Percentiles rank a stretch among this genome's conserved stretches.
Conservation (phyloP, 495 filamentous ascomycete genomes). For the Penicillium taxi region DNA sequence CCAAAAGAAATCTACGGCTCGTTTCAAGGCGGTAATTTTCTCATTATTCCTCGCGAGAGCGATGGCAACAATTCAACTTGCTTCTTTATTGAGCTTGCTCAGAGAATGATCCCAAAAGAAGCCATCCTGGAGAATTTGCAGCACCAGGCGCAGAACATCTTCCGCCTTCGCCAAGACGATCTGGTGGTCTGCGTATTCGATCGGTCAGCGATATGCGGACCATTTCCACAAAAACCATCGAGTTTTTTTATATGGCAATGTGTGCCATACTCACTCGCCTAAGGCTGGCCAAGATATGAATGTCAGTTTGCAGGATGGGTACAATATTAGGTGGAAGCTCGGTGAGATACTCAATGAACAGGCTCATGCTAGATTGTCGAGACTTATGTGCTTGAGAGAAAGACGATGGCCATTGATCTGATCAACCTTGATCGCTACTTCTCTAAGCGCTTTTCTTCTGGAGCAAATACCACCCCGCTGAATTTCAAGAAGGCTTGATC, state of each 20-base stretch:
- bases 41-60: constrained; percentile 67
- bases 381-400: constrained; percentile 63
- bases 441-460: constrained; percentile 50
- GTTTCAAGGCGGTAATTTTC: constrained; percentile 51
- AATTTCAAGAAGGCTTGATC: constrained; percentile 53
- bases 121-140: constrained; percentile 49
- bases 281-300: constrained; percentile 54
- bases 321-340: constrained; percentile 78
- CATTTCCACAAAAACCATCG: constrained; percentile 46
- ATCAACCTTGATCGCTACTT: constrained; percentile 68
- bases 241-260: constrained; percentile 52
- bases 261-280: constrained; percentile 55
- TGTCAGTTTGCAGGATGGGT: constrained; percentile 42
- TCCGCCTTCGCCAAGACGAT: constrained; percentile 44
- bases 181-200: constrained; percentile 55
- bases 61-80: constrained; percentile 54
- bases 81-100: constrained; percentile 62
- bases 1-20: constrained; percentile 59
- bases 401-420: constrained; percentile 59
- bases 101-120: constrained; percentile 37
- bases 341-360: constrained; percentile 53
- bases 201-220: constrained; percentile 52
- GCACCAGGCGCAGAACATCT: constrained; percentile 47
- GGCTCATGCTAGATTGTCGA: constrained; percentile 48
- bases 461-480: constrained; percentile 27